Conservation (phyloP, 306 rosid genomes). For the Casuarina glauca region DNA sequence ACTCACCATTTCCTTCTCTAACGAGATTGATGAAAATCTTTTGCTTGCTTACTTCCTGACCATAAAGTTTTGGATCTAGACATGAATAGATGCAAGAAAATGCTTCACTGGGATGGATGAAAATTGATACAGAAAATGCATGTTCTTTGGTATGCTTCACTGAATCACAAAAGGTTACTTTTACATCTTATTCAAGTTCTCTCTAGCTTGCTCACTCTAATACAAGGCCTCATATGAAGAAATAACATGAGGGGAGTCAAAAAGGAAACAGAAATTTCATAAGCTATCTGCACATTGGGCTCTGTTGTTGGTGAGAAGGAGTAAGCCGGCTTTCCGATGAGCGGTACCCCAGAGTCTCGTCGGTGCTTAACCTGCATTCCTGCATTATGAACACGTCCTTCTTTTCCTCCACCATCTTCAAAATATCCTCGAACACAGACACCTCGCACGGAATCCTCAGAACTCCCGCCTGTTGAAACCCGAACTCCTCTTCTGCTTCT, state of each 20-base stretch:
- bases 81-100: neutral
- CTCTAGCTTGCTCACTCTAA: slow-evolving; percentile 15
- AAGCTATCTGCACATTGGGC: slow-evolving; percentile 81
- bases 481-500: slow-evolving; percentile 95
- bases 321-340: slow-evolving; percentile 49
- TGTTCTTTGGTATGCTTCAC: slow-evolving; percentile 12
- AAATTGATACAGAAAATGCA: slow-evolving; percentile 4
- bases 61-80: too few species aligned
- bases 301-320: slow-evolving; percentile 65
- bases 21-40: too few species aligned
- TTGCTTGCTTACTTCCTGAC: too few species aligned
- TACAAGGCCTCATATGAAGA: slow-evolving; percentile 41
- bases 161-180: slow-evolving; percentile 23
- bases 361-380: slow-evolving; percentile 38
- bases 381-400: slow-evolving; percentile 39
- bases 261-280: slow-evolving; percentile 17
- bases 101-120: neutral
- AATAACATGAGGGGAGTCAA: slow-evolving; percentile 14
- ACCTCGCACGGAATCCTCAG: slow-evolving; percentile 88
- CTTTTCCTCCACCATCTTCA: slow-evolving; percentile 66
- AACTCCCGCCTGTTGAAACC: slow-evolving; percentile 83
- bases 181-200: slow-evolving; percentile 27
- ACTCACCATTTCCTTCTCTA: too few species aligned
- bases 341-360: slow-evolving; percentile 45
- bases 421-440: slow-evolving; percentile 56